A percentile compares a stretch with the other conserved stretches of the same genome.
These are phyloP conservation scores for Limnomonas spitsbergensis DNA, from an alignment of 139 green algal species.

Conservation along the genomic window DNA sequence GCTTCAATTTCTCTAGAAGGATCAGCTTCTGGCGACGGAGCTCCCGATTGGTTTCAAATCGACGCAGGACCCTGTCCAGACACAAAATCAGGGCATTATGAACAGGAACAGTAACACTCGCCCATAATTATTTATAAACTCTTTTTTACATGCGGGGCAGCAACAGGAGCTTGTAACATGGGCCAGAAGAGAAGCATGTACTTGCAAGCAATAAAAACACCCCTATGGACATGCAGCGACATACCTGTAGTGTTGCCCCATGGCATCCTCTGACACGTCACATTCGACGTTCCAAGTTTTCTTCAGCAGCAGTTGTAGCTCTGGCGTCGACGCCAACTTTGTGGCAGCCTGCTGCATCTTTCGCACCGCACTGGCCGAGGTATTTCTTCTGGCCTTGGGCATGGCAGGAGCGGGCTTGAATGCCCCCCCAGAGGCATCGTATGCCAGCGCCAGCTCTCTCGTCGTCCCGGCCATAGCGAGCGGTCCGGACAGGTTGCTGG, in stretches of 20 bases:
- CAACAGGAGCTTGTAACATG: too few relatives aligned
- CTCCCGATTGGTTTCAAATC: conserved; percentile 19
- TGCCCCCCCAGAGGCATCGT: conserved; percentile 39
- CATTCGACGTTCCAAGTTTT: too few relatives aligned
- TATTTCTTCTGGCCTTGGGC: conserved; percentile 14
- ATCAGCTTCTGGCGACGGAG: conserved; percentile 29
- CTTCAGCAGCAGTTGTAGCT: background rate
- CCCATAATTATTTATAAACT: background rate
- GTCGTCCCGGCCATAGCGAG: conserved; percentile 25
- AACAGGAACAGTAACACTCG: background rate
- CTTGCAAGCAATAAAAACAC: background rate
- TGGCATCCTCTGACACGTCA: too few relatives aligned
- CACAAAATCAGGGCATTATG: background rate
- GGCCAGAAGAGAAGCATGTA: too few relatives aligned
- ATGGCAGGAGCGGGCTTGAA: conserved; percentile 49
- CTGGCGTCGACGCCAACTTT: background rate
- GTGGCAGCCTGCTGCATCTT: background rate
- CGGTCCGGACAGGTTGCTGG: conserved; percentile 21
- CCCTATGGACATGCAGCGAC: background rate
- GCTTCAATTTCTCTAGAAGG: conserved; percentile 29
- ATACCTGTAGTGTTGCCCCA: background rate
- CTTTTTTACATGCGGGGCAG: too few relatives aligned
- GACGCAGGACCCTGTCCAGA: background rate
- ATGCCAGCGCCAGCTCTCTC: conserved; percentile 43
- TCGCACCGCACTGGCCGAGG: background rate